Evolutionary conservation across 805 yeast species (phyloP), one percentile per base, ranked within the genome.

Genomic region (Huiozyma naganishii): DNA sequence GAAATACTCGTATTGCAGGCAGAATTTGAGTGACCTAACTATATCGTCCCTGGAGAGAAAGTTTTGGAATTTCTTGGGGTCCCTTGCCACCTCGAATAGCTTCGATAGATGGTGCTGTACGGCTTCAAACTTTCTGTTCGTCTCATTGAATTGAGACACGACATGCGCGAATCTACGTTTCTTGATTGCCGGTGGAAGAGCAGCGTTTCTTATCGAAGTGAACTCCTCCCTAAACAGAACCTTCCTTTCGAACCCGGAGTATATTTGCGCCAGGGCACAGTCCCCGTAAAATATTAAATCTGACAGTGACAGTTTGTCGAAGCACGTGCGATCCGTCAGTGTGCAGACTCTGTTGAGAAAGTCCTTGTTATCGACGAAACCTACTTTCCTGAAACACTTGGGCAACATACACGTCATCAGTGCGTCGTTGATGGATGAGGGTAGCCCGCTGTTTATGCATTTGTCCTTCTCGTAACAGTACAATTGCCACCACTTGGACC

Each of bases 401-500:
- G 64, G 57, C 29, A 58, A 40, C n/a, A 60, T 37, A 41, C 61
- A 54, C 35, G 51, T 55, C 45, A 53, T 51, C 8, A 44, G 47
- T 9, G 34, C 37, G 33, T 57, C 59, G 37, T 50, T 44, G 8
- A 60, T 53, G 1, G 47, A 37, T 1, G 62, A 56, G 11, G 52
- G 47, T 13, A 41, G 41, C 9, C 61, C 61, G 2, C 46, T 43
- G n/a, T 47, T 43, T 10, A 45, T 32, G 2, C 46, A 37, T 9
- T 39, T 43, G 6, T 37, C 34, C 37, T 56, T 57, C 43, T 59
- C 65, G 41, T 50, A 49, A 33, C 43, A 40, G 41, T 53, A 62
- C 29, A 58, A 44, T 33, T 51, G 50, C 66, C 66, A 62, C 61
- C 61, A 59, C 6, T 52, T 30, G 8, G 28, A 39, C 43, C 66